A percentile compares a stretch with the other conserved stretches of the same genome.
phyloP scores from a whole-genome alignment of 805 yeast genomes.

The Candida sonorensis region DNA sequence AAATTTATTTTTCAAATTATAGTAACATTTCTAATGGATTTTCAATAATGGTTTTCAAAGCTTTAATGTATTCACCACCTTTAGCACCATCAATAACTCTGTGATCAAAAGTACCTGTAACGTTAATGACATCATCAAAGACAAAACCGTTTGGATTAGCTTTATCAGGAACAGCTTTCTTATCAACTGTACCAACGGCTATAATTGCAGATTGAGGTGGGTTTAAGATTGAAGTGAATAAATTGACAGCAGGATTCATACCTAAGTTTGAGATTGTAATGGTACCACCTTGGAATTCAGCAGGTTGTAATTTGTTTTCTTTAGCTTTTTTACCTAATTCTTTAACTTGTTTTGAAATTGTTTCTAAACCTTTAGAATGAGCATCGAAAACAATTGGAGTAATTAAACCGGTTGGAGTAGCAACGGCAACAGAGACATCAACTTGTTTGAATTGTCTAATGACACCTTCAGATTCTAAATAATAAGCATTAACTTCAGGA shows the following conservation, averaged over 20 bases:
- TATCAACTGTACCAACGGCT: slow-evolving; percentile 90
- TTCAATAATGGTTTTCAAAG: slow-evolving; percentile 84
- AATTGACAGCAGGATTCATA: slow-evolving; percentile 89
- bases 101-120: slow-evolving; percentile 98
- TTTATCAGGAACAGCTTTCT: slow-evolving; percentile 88
- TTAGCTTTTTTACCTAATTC: slow-evolving; percentile 96
- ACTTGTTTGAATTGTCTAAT: slow-evolving; percentile 88
- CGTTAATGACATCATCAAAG: slow-evolving; percentile 83
- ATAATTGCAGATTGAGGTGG: slow-evolving; percentile 95
- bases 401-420: slow-evolving; percentile 94
- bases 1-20: slow-evolving; percentile 30
- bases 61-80: slow-evolving; percentile 96
- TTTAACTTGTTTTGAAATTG: slow-evolving; percentile 79
- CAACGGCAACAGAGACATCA: slow-evolving; percentile 97
- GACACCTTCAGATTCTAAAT: slow-evolving; percentile 84
- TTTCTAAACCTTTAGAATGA: slow-evolving; percentile 75
- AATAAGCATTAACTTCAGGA: slow-evolving; percentile 90
- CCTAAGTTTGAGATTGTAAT: slow-evolving; percentile 98
- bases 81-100: slow-evolving; percentile 94
- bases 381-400: slow-evolving; percentile 94
- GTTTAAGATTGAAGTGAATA: slow-evolving; percentile 95
- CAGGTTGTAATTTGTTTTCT: slow-evolving; percentile 86
- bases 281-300: slow-evolving; percentile 99
- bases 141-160: slow-evolving; percentile 87
- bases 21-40: slow-evolving; percentile 92